Conservation (phyloP, 371 early-diverging fungal species). For the Sporodiniella umbellata region DNA sequence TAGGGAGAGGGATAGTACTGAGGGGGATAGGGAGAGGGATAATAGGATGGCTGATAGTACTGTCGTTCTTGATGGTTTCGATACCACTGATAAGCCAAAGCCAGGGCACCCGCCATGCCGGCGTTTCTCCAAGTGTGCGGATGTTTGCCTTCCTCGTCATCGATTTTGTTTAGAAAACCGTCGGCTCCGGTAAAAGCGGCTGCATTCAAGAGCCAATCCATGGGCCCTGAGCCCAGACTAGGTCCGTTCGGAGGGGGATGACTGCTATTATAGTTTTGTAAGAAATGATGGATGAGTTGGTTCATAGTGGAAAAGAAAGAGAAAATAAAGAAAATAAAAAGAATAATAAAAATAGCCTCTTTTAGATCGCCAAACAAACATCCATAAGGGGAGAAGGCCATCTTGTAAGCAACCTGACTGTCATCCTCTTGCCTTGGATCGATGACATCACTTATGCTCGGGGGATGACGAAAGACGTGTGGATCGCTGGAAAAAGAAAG, state of each 20-base stretch:
- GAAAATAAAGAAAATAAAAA: neutral
- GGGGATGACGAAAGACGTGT: too few species aligned
- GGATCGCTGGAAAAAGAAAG: too few species aligned
- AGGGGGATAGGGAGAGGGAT: too few species aligned
- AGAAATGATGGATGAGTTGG: slow-evolving; percentile 4
- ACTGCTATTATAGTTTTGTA: slow-evolving; percentile 11
- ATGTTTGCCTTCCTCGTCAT: slow-evolving; percentile 8
- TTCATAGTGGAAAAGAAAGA: too few species aligned
- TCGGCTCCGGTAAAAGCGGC: slow-evolving; percentile 19
- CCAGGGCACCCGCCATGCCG: slow-evolving; percentile 20
- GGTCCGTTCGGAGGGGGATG: neutral
- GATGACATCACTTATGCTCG: too few species aligned
- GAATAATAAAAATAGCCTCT: neutral
- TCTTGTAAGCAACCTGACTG: too few species aligned
- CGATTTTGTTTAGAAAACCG: slow-evolving; percentile 15
- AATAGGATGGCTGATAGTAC: slow-evolving; percentile 4
- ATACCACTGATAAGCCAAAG: slow-evolving; percentile 19
- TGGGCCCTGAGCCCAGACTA: slow-evolving; percentile 6
- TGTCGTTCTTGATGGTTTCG: slow-evolving; percentile 10
- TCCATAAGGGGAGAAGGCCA: too few species aligned
- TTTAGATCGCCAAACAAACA: neutral
- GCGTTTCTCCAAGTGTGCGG: slow-evolving; percentile 22
- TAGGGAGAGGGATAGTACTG: too few species aligned
- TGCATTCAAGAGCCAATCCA: slow-evolving; percentile 18
- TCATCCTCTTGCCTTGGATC: too few species aligned